Base-by-base conservation (phyloP, 1,284 basidiomycete genomes). In the Lignosus rhinocerotis region DNA sequence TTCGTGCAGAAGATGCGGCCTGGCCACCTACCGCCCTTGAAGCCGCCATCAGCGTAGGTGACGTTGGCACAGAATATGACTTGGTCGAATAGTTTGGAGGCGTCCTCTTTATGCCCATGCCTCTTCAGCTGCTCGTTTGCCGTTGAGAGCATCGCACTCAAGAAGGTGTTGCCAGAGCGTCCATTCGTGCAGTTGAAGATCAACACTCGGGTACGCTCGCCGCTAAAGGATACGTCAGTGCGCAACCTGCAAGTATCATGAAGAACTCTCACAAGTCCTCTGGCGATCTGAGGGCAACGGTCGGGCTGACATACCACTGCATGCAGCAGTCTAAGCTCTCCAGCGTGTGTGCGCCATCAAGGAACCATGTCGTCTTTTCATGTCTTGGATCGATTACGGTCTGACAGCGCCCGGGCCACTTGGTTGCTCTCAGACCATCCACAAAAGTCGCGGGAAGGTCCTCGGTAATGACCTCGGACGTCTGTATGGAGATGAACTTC, bases 391-490 rank as follows among this genome's bases (percentile, higher is more conserved):
- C 90, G 3, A 66, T 60, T 7, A 97, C 86, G 1, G 82, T 84
- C 74, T 99, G 97, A 72, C 97, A 99, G 43, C 97, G 85, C n/a
- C 97, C 97, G 2, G 97, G 96, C 96, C 96, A 99, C 59, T 80
- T 84, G 0, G 95, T 84, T 14, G 81, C 76, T 62, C 84, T 74
- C 17, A 99, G 76, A 1, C 88, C 94, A 30, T 77, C 67, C 31
- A 83, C 69, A 64, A 93, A 88, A 6, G 78, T 67, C 8, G 75
- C 67, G 0, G 88, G 76, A 9, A 96, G 75, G 9, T 61, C 58
- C 12, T 65, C 63, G 14, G 74, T 65, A 9, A 70, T 62, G 10
- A 72, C 60, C 1, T 70, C 58, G 10, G 68, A 61, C 32, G 70
- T 69, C 43, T 73, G 71, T n/a, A 76, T 73, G 31, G 77, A 63